Evolutionary conservation across 495 filamentous ascomycete genomes (phyloP), one percentile per base, ranked within the genome.

Genomic region (Hyaloscypha hepaticicola): DNA sequence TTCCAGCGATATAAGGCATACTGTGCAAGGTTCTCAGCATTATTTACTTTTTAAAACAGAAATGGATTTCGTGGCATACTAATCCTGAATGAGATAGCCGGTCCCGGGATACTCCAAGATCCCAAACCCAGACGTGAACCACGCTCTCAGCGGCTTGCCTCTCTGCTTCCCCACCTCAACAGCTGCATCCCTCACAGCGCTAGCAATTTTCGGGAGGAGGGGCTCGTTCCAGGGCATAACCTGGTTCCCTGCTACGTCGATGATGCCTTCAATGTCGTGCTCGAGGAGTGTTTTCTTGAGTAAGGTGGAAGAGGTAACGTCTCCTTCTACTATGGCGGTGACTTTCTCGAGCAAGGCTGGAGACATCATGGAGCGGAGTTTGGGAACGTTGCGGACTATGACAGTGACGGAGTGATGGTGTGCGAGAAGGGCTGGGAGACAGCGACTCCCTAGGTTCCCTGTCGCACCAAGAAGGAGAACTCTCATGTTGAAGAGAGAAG

Each of bases 381-480:
- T 80, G 11, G 49, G 53, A 8, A 74, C 62, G 12, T 73, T 73
- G n/a, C 78, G 77, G n/a, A 79, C 74, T 60, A 66, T 78, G 60
- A 69, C 72, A 22, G 73, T 66, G 55, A 81, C 73, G 49, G 22
- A 67, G 67, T 80, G 77, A 8, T 69, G 59, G 57, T 80, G 75
- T 19, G 70, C 66, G 59, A 81, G 67, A 28, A 80, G 75, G 0
- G 79, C 76, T 26, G 76, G 68, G 21, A 80, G 58, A 24, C 76
- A 65, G 34, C 79, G 76, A 26, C 69, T 71, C 21, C 79, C 79
- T 7, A 81, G 64, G 51, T 75, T 79, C 9, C 78, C 79, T 19
- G 76, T 81, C 41, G 74, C 75, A 5, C 79, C 79, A 48, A 81
- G 63, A 16, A 81, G 66, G 26, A 81, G 76, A 33, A 81, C 79